Evolutionary conservation across 75 land plant genomes (phyloP).

Genomic region (Sequoia sempervirens): DNA sequence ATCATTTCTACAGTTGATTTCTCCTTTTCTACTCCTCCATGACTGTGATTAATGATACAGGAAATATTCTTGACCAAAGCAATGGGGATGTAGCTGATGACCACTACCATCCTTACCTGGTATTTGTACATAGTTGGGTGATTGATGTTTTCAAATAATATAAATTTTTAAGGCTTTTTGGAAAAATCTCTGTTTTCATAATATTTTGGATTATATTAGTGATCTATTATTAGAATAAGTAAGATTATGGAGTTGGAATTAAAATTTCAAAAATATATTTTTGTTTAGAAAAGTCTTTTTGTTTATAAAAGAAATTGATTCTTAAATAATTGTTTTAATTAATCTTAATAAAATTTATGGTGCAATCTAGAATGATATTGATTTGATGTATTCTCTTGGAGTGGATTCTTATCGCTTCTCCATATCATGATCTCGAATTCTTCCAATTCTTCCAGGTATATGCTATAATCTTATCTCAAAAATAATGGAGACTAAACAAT

Average conservation of each 20-base stretch:
- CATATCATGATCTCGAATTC: slow-evolving; percentile 58
- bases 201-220: neutral
- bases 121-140: neutral
- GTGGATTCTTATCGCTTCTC: slow-evolving; percentile 64
- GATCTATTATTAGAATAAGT: too few species aligned
- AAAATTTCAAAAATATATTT: too few species aligned
- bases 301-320: too few species aligned
- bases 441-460: slow-evolving; percentile 59
- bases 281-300: too few species aligned
- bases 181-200: neutral
- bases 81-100: slow-evolving; percentile 65
- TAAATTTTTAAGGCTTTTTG: too few species aligned
- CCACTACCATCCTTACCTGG: slow-evolving; percentile 66
- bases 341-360: neutral
- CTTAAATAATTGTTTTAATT: too few species aligned
- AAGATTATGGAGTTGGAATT: neutral
- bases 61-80: slow-evolving; percentile 27
- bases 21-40: neutral
- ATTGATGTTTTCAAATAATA: neutral
- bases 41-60: slow-evolving; percentile 12
- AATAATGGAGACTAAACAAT: neutral
- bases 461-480: neutral
- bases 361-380: slow-evolving; percentile 44
- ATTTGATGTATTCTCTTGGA: slow-evolving; percentile 40
- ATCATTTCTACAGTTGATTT: neutral